phyloP scores from a whole-genome alignment of 1,284 basidiomycete genomes.

The Rhodotorula sp. region DNA sequence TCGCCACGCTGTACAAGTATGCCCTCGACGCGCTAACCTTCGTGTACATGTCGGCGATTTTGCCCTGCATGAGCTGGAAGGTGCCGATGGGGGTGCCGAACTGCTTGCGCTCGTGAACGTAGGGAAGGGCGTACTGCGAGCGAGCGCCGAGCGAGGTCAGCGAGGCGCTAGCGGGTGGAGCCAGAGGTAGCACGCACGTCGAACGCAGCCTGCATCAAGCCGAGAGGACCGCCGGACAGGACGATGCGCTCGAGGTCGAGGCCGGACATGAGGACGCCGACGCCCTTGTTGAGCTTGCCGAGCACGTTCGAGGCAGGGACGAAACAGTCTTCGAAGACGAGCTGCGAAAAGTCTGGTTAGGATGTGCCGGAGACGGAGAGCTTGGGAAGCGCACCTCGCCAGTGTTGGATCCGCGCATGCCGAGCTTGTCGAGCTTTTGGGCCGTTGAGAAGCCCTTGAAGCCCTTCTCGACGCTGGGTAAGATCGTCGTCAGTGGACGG shows the following conservation, averaged over 20 bases:
- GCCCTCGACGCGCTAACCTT: conserved; percentile 81
- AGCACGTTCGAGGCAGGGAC: conserved; percentile 85
- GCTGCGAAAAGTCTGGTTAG: too few relatives aligned
- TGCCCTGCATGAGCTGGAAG: conserved; percentile 94
- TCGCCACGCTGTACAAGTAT: conserved; percentile 89
- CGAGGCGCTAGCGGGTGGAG: not conserved
- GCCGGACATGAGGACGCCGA: conserved; percentile 87
- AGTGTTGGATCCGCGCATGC: conserved; percentile 93
- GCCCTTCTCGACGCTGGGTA: conserved; percentile 63
- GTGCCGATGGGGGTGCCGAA: conserved; percentile 83
- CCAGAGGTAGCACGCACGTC: conserved; percentile 24
- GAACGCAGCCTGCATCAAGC: conserved; percentile 90
- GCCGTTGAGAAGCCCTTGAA: conserved; percentile 83
- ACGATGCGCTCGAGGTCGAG: conserved; percentile 89
- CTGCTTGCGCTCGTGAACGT: conserved; percentile 86
- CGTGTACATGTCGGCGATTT: conserved; percentile 84
- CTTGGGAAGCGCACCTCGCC: conserved; percentile 58
- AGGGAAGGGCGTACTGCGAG: conserved; percentile 73
- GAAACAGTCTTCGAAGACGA: conserved; percentile 86
- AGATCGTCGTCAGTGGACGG: too few relatives aligned
- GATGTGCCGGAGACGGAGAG: too few relatives aligned
- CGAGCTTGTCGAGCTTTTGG: conserved; percentile 90
- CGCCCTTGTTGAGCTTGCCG: conserved; percentile 74
- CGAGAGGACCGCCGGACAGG: conserved; percentile 76
- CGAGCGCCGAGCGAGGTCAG: not conserved